Base-by-base conservation (phyloP, 257 asterid genomes). In the Coffea eugenioides region DNA sequence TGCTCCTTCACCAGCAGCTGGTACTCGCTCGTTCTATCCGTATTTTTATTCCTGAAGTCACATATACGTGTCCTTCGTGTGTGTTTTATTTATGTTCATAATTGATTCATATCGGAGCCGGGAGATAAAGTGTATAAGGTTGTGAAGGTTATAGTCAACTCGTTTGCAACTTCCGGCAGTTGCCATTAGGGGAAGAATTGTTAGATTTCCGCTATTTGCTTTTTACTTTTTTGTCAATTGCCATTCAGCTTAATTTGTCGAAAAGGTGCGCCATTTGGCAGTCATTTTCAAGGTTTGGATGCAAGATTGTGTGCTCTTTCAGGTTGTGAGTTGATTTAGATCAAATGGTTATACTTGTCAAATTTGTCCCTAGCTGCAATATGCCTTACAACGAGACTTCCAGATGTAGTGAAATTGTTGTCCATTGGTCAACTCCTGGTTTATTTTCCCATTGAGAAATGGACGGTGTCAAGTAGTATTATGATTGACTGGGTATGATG, bases 1-100 rank as follows among this genome's bases (percentile, higher is more conserved):
- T 45, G 77, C 45, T 72, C 73, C 77, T 34, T 69, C 69, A 16
- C 71, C 79, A 14, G 39, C 61, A 46, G 43, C 41, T 67, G 77
- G 77, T 79, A 57, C 41, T 78, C 34, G 23, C 48, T 68, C 6
- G 56, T 69, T 67, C 69, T n/a, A n/a, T 21, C 8, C 8, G 34
- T 67, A 41, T 68, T 20, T 67, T 41, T 20, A 18, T 41, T 54
- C 43, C 62, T 78, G 25, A 18, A 5, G 31, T 31, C 51, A 14
- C 39, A 1, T n/a, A 61, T 36, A n/a, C 41, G n/a, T 23, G 0
- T 59, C 2, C 15, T 21, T 12, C 0, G n/a, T 1, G 2, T 62
- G 43, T 13, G 25, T 21, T 1, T 75, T 75, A 36, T 75, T 2
- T 34, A 2, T 8, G 2, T n/a, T 20, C 16, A 15, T 34, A 36